Base-by-base conservation (phyloP, 768 basidiomycete species). In the Phaffia australis region DNA sequence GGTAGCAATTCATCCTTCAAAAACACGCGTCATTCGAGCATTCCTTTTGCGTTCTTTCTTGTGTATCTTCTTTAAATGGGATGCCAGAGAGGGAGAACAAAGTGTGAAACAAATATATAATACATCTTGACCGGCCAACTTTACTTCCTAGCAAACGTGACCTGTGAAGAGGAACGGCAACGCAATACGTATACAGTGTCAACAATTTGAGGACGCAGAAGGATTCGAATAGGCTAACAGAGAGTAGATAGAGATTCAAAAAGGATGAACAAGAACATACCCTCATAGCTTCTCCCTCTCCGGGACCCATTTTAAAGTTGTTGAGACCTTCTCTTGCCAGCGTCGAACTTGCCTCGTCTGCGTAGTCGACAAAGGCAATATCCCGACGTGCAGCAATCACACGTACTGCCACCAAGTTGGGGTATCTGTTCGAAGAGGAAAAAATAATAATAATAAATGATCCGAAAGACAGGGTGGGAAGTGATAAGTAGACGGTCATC, bases 341-440 rank as follows among this genome's bases (percentile, higher is more conserved):
- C 25, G 85, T 87, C 19, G 94, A 88, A 70, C 88, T 88, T 50
- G 81, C 83, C 76, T 98, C 95, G 85, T 98, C 95, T 76, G 86
- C 73, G 72, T 87, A 99, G 75, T 99, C 95, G 78, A 99, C 92
- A 81, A 99, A 99, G 0, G 94, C 95, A 70, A 98, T 98, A 75
- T 94, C 93, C 74, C 86, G 86, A 78, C 95, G 93, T 56, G 91
- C 92, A 51, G 94, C 91, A 75, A 99, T 94, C 73, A 93, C 90
- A 81, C 95, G 93, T 14, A 99, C 92, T 81, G 98, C 92, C 84
- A 94, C 77, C 65, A 99, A 77, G 74, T 93, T 94, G 66, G 93
- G 89, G 78, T 95, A 93, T 78, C 92, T 94, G 70, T 25, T 51
- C 52, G 9, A 30, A 27, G 55, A 50, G 32, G 25, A 9, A 21